Evolutionary conservation across 148 eudicot genomes (phyloP).

Genomic region (Cornus kousa): DNA sequence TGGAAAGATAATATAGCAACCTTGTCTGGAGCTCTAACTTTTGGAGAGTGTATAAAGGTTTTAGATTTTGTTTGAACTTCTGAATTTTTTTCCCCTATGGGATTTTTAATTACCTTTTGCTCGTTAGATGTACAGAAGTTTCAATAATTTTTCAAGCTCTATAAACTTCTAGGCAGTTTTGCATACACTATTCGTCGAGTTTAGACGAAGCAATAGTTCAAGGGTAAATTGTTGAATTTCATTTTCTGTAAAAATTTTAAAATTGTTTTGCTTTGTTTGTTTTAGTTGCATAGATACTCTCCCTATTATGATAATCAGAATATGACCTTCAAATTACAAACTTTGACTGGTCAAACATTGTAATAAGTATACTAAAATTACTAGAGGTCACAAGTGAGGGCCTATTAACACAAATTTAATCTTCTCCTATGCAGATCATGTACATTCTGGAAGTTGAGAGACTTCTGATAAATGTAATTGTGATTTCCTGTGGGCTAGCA

Average conservation of each 20-base stretch:
- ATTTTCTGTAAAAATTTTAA: not conserved
- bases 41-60: not conserved
- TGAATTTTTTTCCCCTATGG: too few relatives aligned
- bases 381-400: not conserved
- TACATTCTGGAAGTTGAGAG: too few relatives aligned
- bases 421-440: too few relatives aligned
- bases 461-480: too few relatives aligned
- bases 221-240: not conserved
- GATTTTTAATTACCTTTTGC: not conserved
- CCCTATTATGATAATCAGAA: not conserved
- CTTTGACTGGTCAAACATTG: not conserved
- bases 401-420: not conserved
- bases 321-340: not conserved
- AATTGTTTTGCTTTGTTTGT: not conserved
- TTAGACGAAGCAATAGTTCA: not conserved
- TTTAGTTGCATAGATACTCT: not conserved
- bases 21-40: not conserved
- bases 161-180: too few relatives aligned
- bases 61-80: not conserved
- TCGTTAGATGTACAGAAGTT: not conserved
- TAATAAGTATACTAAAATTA: not conserved
- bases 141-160: not conserved
- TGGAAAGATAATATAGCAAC: not conserved
- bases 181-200: not conserved
- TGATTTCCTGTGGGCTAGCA: too few relatives aligned